Percentiles rank a stretch among this genome's conserved stretches.
These are phyloP conservation scores for Plasmodium gaboni DNA, from an alignment of 169 alveolate species.

Conservation along the genomic window DNA sequence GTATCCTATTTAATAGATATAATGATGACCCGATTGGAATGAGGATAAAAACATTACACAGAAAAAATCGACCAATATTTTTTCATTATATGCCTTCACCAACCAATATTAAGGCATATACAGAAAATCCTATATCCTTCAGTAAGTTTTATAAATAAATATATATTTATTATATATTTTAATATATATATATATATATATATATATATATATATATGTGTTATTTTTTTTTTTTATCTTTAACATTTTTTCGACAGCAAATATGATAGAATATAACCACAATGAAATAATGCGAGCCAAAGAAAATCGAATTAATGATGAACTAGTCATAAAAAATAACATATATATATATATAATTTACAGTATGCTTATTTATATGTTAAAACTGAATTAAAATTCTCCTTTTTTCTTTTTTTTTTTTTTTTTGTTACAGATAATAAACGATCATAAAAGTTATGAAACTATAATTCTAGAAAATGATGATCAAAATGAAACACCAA, in stretches of 20 bases:
- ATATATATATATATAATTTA: conserved; percentile 3
- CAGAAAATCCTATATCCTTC: conserved; percentile 71
- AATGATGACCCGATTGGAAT: conserved; percentile 61
- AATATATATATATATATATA: background rate
- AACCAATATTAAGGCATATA: conserved; percentile 60
- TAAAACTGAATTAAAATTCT: too few species aligned
- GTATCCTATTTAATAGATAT: conserved; percentile 19
- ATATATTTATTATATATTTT: background rate
- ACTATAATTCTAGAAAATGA: conserved; percentile 49
- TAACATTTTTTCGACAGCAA: conserved; percentile 5
- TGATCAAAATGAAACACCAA: conserved; percentile 10
- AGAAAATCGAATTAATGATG: conserved; percentile 35
- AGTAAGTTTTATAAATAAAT: conserved; percentile 18
- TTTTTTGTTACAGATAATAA: conserved; percentile 7
- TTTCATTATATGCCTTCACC: conserved; percentile 76
- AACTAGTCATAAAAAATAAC: conserved; percentile 18
- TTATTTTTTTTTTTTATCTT: background rate
- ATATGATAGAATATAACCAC: conserved; percentile 53
- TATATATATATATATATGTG: background rate
- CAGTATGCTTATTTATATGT: background rate
- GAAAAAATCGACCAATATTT: conserved; percentile 70
- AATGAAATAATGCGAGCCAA: conserved; percentile 49
- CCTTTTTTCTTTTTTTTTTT: conserved; percentile 24
- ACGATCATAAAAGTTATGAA: conserved; percentile 1
- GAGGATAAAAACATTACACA: conserved; percentile 66